Evolutionary conservation across 2,329 filamentous ascomycete genomes (phyloP).

Genomic region (Phialocephala sp.): DNA sequence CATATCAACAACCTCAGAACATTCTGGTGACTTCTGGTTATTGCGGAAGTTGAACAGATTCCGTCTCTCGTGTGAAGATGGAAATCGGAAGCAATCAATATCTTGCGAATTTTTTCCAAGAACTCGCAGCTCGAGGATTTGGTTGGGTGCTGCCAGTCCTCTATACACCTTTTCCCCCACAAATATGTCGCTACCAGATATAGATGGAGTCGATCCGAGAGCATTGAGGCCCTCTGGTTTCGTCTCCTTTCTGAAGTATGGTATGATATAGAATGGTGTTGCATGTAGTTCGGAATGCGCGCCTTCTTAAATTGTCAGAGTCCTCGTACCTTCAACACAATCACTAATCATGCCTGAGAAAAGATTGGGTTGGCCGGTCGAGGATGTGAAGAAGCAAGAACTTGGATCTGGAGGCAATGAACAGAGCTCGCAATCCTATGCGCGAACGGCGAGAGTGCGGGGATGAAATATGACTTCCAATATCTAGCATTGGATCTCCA

Average conservation of each 20-base stretch:
- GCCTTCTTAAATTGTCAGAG: neutral
- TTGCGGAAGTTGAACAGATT: slow-evolving; percentile 47
- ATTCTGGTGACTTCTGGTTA: slow-evolving; percentile 33
- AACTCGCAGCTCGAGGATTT: too few relatives aligned
- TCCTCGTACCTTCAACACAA: neutral
- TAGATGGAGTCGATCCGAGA: too few relatives aligned
- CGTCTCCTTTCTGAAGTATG: neutral
- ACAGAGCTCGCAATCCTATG: neutral
- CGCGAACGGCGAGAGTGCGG: neutral
- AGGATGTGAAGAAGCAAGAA: neutral
- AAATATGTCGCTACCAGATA: too few relatives aligned
- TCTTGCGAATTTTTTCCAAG: too few relatives aligned
- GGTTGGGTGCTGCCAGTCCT: too few relatives aligned
- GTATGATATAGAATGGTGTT: neutral
- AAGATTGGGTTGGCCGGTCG: neutral
- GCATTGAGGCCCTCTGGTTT: neutral
- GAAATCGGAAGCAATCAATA: slow-evolving; percentile 51
- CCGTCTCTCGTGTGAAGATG: slow-evolving; percentile 46
- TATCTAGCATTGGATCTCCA: neutral
- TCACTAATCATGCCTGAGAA: neutral
- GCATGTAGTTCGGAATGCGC: neutral
- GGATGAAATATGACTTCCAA: neutral
- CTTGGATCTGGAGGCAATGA: neutral
- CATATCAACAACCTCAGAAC: slow-evolving; percentile 28
- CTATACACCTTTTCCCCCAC: too few relatives aligned